These are phyloP conservation scores for Thermomyces lanuginosus DNA, from an alignment of 2,329 filamentous ascomycete species.

Conservation along the genomic window DNA sequence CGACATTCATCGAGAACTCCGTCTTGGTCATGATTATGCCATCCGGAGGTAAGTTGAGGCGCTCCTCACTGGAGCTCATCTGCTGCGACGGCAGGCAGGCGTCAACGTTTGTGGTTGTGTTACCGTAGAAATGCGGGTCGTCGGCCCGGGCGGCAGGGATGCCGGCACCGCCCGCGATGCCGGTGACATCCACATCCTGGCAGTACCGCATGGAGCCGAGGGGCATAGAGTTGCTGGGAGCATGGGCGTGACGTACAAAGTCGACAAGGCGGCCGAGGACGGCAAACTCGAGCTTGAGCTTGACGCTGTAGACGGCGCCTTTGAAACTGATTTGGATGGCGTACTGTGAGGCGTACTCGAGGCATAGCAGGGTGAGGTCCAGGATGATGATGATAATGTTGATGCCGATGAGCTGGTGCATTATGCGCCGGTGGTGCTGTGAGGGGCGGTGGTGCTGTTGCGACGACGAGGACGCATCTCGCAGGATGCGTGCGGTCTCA, in stretches of 20 bases:
- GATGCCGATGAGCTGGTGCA: conserved; percentile 34
- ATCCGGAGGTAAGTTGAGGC: conserved; percentile 7
- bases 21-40: conserved; percentile 11
- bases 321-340: conserved; percentile 31
- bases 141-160: conserved; percentile 2
- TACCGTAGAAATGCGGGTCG: conserved; percentile 6
- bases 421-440: conserved; percentile 25
- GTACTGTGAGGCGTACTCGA: conserved; percentile 29
- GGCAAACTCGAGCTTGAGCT: conserved; percentile 35
- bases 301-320: conserved; percentile 32
- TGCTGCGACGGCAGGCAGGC: conserved; percentile 1
- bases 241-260: conserved; percentile 17
- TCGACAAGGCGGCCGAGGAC: conserved; percentile 34
- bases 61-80: conserved; percentile 7
- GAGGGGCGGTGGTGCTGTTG: no score
- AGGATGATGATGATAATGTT: conserved; percentile 33
- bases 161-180: conserved; percentile 2
- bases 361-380: conserved; percentile 28
- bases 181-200: conserved; percentile 1
- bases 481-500: conserved; percentile 35
- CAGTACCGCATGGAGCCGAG: conserved; percentile 9
- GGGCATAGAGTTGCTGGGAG: conserved; percentile 11
- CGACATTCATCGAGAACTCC: conserved; percentile 11
- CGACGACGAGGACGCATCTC: conserved; percentile 16
- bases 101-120: conserved; percentile 5